Conservation (phyloP, 306 rosid species). For the Vicia sativa region DNA sequence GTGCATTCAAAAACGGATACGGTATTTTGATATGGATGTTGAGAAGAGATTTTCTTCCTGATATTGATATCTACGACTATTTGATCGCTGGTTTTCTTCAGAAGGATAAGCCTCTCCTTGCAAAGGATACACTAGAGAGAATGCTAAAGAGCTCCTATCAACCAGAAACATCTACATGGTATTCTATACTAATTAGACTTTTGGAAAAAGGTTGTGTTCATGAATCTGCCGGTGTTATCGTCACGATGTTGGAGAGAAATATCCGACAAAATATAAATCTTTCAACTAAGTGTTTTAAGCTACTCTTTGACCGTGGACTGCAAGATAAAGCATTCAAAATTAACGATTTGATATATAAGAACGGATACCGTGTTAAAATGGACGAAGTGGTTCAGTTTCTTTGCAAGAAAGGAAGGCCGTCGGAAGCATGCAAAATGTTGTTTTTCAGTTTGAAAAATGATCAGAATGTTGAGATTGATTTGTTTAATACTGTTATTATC, state of each 20-base stretch:
- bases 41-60: slow-evolving; percentile 77
- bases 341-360: too few species aligned
- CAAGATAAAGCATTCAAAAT: too few species aligned
- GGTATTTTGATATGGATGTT: slow-evolving; percentile 72
- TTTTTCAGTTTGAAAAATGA: slow-evolving; percentile 57
- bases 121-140: slow-evolving; percentile 68
- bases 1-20: slow-evolving; percentile 60
- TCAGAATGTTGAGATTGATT: slow-evolving; percentile 43
- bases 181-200: too few species aligned
- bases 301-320: too few species aligned
- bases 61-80: slow-evolving; percentile 56
- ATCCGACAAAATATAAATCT: too few species aligned
- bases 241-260: too few species aligned
- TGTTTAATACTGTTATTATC: slow-evolving; percentile 50
- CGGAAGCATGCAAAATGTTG: slow-evolving; percentile 66
- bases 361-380: too few species aligned
- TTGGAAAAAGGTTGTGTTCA: too few species aligned
- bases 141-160: slow-evolving; percentile 80
- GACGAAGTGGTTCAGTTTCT: too few species aligned
- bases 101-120: slow-evolving; percentile 72
- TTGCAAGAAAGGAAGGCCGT: slow-evolving; percentile 51
- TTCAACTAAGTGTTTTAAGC: too few species aligned
- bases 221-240: too few species aligned
- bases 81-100: slow-evolving; percentile 68
- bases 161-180: slow-evolving; percentile 67